phyloP scores from a whole-genome alignment of 2,329 filamentous ascomycete species.

The Blastomyces gilchristii region DNA sequence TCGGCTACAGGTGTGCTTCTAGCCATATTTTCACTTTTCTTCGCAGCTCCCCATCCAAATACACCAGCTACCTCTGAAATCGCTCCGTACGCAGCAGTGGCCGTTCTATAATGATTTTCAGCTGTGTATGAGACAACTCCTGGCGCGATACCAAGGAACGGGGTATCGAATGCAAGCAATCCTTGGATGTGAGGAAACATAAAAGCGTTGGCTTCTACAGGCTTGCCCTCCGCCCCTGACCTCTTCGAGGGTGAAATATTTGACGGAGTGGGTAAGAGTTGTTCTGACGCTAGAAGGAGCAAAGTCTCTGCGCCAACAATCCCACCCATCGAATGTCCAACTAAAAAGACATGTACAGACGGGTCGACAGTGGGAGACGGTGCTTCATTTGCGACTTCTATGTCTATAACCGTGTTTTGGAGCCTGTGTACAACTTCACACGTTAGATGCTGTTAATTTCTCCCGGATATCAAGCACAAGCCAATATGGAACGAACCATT shows the following conservation, averaged over 20 bases:
- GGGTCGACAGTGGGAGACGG: conserved; percentile 78
- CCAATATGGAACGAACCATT: conserved; percentile 32
- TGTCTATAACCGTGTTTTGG: conserved; percentile 82
- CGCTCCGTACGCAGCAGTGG: conserved; percentile 58
- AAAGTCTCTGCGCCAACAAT: conserved; percentile 88
- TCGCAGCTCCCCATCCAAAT: conserved; percentile 50
- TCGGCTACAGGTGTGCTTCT: conserved; percentile 24
- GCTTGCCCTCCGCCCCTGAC: conserved; percentile 13
- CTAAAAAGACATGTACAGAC: conserved; percentile 67
- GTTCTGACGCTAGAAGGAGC: conserved; percentile 61
- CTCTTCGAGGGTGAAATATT: conserved; percentile 18
- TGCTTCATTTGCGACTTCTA: conserved; percentile 73
- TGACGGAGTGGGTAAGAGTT: conserved; percentile 36
- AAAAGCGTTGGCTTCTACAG: conserved; percentile 38
- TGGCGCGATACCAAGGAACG: conserved; percentile 52
- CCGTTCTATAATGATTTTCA: conserved; percentile 73
- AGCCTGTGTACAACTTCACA: conserved; percentile 46
- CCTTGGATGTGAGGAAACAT: conserved; percentile 94
- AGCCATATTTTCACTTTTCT: conserved; percentile 11
- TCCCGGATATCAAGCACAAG: neutral
- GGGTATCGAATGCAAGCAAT: conserved; percentile 87
- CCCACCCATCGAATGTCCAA: conserved; percentile 86
- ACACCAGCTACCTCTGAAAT: conserved; percentile 52
- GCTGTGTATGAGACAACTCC: conserved; percentile 49
- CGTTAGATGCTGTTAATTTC: neutral